Base-by-base conservation (phyloP, 148 eudicot genomes). In the Talinum fruticosum region DNA sequence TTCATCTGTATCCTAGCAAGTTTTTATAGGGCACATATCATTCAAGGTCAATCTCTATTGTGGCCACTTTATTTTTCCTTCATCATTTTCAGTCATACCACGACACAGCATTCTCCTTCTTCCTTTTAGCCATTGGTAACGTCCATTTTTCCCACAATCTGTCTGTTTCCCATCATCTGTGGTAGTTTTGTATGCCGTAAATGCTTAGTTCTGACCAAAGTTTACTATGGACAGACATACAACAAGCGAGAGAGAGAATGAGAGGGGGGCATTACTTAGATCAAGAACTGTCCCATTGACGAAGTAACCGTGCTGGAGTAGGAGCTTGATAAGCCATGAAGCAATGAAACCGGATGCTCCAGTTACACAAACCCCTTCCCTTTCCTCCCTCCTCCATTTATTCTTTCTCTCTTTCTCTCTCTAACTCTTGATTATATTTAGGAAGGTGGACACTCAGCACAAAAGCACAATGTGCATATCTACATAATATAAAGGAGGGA, bases 301-400 rank as follows among this genome's bases (percentile, higher is more conserved):
- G 18, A 82, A 47, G 83, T 83, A 86, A 34, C 86, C 87, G 12
- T 82, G 85, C 4, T 65, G 62, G 12, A 86, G 86, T 37, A 86
- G 82, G 23, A 78, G 73, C 68, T 83, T 86, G 12, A 86, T 86
- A 0, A 86, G 13, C 88, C 86, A 86, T 38, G 88, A 84, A 26
- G 86, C 86, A 19, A 84, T 83, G 80, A 64, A 85, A 26, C 85
- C 88, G 0, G 82, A 80, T 2, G 84, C 84, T 1, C 88, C 86
- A 0, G 86, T 86, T 0, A 83, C 88, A 26, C 88, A 83, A 6
- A 83, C 86, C 21, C 54, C 49, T 68, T 82, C 69, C 65, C 81
- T 3, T 51, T 75, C 79, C 79, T 81, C 64, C 74, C 81, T 30
- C 24, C 45, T 24, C 66, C 74, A 13, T 76, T 76, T 85, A 79